Evolutionary conservation across 805 yeast species (phyloP).

Genomic region (Kuraishia hungarica): DNA sequence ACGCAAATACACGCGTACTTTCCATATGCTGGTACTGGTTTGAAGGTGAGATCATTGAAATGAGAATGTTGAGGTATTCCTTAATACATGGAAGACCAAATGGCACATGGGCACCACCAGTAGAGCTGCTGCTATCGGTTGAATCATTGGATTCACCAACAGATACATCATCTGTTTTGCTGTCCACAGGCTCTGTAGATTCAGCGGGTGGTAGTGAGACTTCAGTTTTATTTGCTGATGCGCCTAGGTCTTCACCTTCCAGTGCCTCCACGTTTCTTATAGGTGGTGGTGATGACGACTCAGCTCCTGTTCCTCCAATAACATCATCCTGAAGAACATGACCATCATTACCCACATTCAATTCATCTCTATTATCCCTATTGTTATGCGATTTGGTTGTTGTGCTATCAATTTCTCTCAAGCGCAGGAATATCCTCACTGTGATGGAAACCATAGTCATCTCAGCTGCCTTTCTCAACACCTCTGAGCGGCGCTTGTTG

Average conservation of each 20-base stretch:
- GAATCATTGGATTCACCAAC: background rate
- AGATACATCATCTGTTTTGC: background rate
- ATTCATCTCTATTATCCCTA: conserved; percentile 13
- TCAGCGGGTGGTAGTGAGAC: background rate
- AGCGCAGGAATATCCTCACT: conserved; percentile 52
- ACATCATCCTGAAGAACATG: conserved; percentile 45
- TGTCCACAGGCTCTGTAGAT: background rate
- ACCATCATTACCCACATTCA: conserved; percentile 14
- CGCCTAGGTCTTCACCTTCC: background rate
- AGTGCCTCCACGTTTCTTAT: background rate
- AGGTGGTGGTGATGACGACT: background rate
- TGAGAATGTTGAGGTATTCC: conserved; percentile 66
- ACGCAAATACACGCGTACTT: conserved; percentile 74
- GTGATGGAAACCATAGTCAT: conserved; percentile 67
- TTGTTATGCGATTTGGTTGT: conserved; percentile 20
- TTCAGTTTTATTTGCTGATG: background rate
- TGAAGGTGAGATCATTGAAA: conserved; percentile 74
- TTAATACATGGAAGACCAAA: conserved; percentile 71
- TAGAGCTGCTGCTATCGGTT: too few relatives aligned
- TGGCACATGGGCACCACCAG: conserved; percentile 26
- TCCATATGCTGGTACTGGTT: conserved; percentile 83
- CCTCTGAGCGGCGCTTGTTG: conserved; percentile 85
- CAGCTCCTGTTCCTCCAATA: conserved; percentile 39
- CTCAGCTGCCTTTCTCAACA: conserved; percentile 83
- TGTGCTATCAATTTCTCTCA: conserved; percentile 39